These are phyloP conservation scores for Miamiensis avidus DNA, from an alignment of 169 alveolate species.

Conservation along the genomic window DNA sequence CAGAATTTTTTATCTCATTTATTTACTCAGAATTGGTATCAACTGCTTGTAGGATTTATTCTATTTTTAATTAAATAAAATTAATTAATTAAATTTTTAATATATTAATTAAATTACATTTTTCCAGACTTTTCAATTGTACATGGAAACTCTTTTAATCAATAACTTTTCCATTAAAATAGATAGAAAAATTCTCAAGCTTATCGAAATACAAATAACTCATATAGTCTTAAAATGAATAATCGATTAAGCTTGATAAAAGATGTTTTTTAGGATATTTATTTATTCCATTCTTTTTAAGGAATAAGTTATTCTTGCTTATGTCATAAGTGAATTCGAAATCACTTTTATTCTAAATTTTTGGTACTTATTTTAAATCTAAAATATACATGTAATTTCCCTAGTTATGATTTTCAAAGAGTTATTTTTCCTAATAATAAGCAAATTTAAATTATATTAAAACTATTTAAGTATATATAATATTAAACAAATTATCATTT, in stretches of 20 bases:
- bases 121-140: background rate
- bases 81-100: too few relatives aligned
- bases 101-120: background rate
- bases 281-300: background rate
- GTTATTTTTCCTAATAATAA: background rate
- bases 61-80: background rate
- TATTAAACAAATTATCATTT: too few relatives aligned
- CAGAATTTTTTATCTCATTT: background rate
- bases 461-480: too few relatives aligned
- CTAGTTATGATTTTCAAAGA: background rate
- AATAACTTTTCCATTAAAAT: background rate
- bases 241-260: background rate
- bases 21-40: too few relatives aligned
- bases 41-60: background rate
- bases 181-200: background rate
- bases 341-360: background rate
- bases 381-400: background rate
- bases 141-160: background rate
- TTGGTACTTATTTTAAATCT: background rate
- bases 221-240: background rate
- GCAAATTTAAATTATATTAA: too few relatives aligned
- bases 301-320: background rate
- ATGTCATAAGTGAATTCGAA: background rate
- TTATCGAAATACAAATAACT: background rate
- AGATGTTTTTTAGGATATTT: background rate